Evolutionary conservation across 129 eudicot species (phyloP), one percentile per base, ranked within the genome.

Genomic region (Glebionis coronaria): DNA sequence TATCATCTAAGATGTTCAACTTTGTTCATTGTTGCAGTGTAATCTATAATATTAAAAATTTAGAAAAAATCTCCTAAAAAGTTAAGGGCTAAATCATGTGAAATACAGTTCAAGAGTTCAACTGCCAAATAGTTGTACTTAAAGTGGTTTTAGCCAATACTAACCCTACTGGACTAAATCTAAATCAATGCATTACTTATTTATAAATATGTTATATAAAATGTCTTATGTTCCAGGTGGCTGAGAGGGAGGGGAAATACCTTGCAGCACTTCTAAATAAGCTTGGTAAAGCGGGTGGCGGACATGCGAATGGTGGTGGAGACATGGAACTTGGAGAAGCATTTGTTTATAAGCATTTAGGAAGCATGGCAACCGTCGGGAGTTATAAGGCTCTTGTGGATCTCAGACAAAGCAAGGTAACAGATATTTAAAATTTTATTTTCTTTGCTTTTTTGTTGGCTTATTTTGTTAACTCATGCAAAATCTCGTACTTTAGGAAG

Each of bases 321-420:
- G 86, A 86, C 50, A 57, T 82, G 4, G 95, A 84, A 66, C 79
- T 88, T 12, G 96, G 96, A 10, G 52, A 61, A 3, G 77, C 87
- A 2, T 92, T 92, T 77, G 91, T 86, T 29, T 92, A 92, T 76
- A 92, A 62, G 81, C 98, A 92, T 82, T 65, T 92, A 75, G 98
- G 98, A 38, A 82, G 91, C 80, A 92, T 92, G 98, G 98, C 98
- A 20, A 92, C 98, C 12, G 68, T 92, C 67, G 98, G 98, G 60
- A 82, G 96, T 70, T 92, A 80, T 79, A 92, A 92, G 80, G 98
- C 98, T 53, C 95, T 92, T 55, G 98, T 92, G 65, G 98, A 92
- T 82, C 88, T 92, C 12, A 83, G 98, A 76, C 89, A 92, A 83
- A 88, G 91, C 96, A 92, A 92, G 98, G 98, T 92, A 66, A 77